A percentile compares a stretch with the other conserved stretches of the same genome.
Conservation (phyloP, 129 eudicot genomes). For the Flaveria linearis region DNA sequence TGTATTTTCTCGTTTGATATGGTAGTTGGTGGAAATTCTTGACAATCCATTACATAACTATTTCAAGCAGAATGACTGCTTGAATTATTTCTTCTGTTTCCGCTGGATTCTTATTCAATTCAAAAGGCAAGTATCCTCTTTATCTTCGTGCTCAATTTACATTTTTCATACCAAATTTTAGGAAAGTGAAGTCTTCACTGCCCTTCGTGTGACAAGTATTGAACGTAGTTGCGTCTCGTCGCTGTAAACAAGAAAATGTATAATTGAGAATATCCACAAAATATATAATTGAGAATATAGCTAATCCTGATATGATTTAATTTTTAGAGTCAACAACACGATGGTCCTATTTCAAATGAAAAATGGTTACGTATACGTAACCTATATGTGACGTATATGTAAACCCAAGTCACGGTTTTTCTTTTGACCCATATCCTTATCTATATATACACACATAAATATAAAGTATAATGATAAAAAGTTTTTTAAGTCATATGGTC, state of each 20-base stretch:
- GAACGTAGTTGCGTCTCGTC: background rate
- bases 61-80: slow-evolving; percentile 77
- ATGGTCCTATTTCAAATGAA: no score
- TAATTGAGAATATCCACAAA: background rate
- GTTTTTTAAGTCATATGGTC: no score
- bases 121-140: slow-evolving; percentile 58
- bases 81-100: slow-evolving; percentile 94
- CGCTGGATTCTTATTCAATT: slow-evolving; percentile 98
- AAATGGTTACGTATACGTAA: no score
- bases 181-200: background rate
- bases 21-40: slow-evolving; percentile 83
- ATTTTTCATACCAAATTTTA: background rate
- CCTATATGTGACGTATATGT: no score
- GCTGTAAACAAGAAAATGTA: background rate
- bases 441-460: no score
- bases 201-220: background rate
- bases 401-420: no score
- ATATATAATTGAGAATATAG: no score
- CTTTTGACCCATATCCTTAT: no score
- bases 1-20: slow-evolving; percentile 10
- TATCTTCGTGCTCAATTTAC: background rate
- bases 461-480: no score
- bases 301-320: no score
- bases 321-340: no score
- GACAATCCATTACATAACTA: slow-evolving; percentile 84